Evolutionary conservation across 1,284 basidiomycete genomes (phyloP), one percentile per base, ranked within the genome.

Genomic region (Marasmius tenuissimus): DNA sequence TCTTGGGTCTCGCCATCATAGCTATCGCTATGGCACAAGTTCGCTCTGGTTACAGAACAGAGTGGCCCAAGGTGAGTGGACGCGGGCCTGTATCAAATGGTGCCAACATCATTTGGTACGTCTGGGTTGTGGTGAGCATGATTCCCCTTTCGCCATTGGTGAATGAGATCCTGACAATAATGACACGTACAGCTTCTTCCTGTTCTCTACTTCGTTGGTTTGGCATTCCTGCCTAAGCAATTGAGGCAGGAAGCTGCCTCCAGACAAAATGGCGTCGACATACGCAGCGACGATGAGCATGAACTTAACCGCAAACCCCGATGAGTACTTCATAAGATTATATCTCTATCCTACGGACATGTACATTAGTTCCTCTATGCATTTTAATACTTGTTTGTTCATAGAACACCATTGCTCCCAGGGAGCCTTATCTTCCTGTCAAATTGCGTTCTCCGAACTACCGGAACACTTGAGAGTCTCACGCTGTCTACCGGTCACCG

Each of bases 21-120:
- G 81, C 67, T 1, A 72, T 85, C 20, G 72, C 82, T 7, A 75
- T 86, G 59, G 85, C 81, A 63, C 81, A 86, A 73, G 82, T 85
- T n/a, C 74, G 78, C 53, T 73, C 71, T 12, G 84, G 84, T 1
- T 84, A 76, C 70, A 69, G 68, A 35, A 60, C 60, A 1, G 84
- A 86, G 67, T 86, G 84, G 84, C 72, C 75, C 0, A 67, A 61
- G 38, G 67, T 70, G 12, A 82, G 80, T 4, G 81, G 82, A 14
- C 73, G 79, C n/a, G 76, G 67, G 22, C 61, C 69, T 9, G 62
- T 79, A 5, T 72, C 80, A 18, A 72, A 71, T 1, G 74, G 72
- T 11, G 75, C 79, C 40, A 74, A 80, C 58, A 75, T 78, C 45
- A 65, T 83, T 3, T 87, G 80, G 76, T 80, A 77, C 63, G 66